These are phyloP conservation scores for Paraconiothyrium brasiliense DNA, from an alignment of 2,329 filamentous ascomycete genomes.

Conservation along the genomic window DNA sequence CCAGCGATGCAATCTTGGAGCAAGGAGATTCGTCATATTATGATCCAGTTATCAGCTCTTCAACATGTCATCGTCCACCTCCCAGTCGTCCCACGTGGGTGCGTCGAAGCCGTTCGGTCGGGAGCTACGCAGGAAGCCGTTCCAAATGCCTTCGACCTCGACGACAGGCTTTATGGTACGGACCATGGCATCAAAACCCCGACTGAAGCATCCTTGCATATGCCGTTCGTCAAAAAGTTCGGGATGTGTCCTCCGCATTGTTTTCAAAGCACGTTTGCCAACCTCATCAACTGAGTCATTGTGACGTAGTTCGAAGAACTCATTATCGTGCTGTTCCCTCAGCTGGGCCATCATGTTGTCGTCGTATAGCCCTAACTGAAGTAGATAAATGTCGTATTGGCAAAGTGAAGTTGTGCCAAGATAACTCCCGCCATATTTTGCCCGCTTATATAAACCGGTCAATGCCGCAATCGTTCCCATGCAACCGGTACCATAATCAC, in stretches of 20 bases:
- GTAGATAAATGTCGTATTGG: slow-evolving; percentile 74
- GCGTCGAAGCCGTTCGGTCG: slow-evolving; percentile 63
- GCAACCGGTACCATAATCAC: slow-evolving; percentile 75
- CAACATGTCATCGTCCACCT: slow-evolving; percentile 52
- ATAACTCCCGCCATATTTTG: slow-evolving; percentile 72
- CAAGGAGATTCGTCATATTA: slow-evolving; percentile 1
- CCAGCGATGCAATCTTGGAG: slow-evolving; percentile 5
- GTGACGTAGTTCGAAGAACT: slow-evolving; percentile 67
- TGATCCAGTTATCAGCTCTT: slow-evolving; percentile 25
- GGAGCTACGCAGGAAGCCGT: slow-evolving; percentile 58
- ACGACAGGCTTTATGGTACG: slow-evolving; percentile 58
- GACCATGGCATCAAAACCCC: slow-evolving; percentile 56
- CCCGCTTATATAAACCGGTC: slow-evolving; percentile 69
- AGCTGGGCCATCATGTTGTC: slow-evolving; percentile 63
- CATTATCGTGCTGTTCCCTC: slow-evolving; percentile 58
- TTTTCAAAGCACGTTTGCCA: slow-evolving; percentile 66
- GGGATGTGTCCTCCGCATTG: slow-evolving; percentile 63
- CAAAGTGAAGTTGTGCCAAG: slow-evolving; percentile 70
- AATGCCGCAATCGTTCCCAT: slow-evolving; percentile 75
- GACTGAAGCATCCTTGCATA: slow-evolving; percentile 61
- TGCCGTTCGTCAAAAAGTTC: slow-evolving; percentile 62
- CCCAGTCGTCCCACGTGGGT: slow-evolving; percentile 59
- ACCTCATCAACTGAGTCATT: slow-evolving; percentile 73
- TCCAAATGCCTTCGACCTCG: slow-evolving; percentile 58
- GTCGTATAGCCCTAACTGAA: slow-evolving; percentile 67